phyloP scores from a whole-genome alignment of 73 alveolate genomes.

The Paramecium bursaria region DNA sequence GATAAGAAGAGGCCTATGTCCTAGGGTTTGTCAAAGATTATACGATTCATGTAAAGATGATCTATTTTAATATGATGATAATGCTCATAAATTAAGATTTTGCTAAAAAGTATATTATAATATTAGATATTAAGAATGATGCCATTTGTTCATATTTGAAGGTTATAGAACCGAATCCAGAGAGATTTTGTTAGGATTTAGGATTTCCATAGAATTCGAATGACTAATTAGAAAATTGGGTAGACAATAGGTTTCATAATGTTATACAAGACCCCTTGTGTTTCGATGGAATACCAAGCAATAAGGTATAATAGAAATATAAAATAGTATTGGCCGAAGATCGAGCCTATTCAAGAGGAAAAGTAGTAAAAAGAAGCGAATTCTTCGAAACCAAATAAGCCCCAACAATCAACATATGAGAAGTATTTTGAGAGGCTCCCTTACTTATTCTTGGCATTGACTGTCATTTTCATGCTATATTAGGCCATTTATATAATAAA shows the following conservation, averaged over 20 bases:
- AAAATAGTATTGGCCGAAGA: too few relatives aligned
- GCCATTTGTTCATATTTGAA: conserved; percentile 41
- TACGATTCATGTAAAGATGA: conserved; percentile 2
- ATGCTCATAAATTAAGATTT: conserved; percentile 28
- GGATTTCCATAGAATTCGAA: conserved; percentile 26
- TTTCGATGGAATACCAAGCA: conserved; percentile 42
- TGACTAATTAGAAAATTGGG: conserved; percentile 1
- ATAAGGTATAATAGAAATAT: too few relatives aligned
- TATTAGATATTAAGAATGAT: conserved; percentile 42
- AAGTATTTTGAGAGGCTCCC: too few relatives aligned
- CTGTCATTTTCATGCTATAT: too few relatives aligned
- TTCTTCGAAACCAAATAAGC: too few relatives aligned
- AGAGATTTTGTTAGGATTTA: neutral
- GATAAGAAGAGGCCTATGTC: conserved; percentile 34
- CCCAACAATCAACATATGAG: too few relatives aligned
- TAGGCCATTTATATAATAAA: too few relatives aligned
- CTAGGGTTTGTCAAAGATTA: neutral
- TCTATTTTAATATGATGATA: conserved; percentile 42
- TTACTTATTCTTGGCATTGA: too few relatives aligned
- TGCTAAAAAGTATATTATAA: conserved; percentile 32
- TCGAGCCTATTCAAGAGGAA: too few relatives aligned
- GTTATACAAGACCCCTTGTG: neutral
- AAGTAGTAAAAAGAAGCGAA: too few relatives aligned
- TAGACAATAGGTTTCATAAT: conserved; percentile 31
- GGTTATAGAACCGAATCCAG: neutral